Conservation (phyloP, 1,284 basidiomycete genomes). For the Marasmius fiardii region DNA sequence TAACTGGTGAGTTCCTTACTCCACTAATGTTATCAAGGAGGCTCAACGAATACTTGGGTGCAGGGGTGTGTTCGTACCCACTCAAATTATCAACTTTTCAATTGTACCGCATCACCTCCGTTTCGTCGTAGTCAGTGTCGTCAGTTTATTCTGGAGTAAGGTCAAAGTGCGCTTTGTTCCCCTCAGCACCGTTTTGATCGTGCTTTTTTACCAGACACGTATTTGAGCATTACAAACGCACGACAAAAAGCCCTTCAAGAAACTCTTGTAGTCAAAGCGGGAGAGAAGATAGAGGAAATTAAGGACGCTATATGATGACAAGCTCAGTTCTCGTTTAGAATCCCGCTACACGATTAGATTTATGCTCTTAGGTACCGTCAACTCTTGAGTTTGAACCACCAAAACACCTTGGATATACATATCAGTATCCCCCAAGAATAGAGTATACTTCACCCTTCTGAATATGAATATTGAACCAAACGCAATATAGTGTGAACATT, state of each 20-base stretch:
- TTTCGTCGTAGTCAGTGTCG: slow-evolving; percentile 74
- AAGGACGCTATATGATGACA: background rate
- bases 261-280: background rate
- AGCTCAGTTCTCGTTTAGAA: too few species aligned
- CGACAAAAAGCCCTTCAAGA: slow-evolving; percentile 9
- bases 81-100: slow-evolving; percentile 81
- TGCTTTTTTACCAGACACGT: slow-evolving; percentile 10
- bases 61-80: slow-evolving; percentile 76
- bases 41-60: background rate
- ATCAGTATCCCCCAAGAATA: too few species aligned
- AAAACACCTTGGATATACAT: too few species aligned
- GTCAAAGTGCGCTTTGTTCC: slow-evolving; percentile 17
- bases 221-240: slow-evolving; percentile 15
- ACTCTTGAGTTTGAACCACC: too few species aligned
- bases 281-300: background rate
- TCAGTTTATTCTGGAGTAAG: slow-evolving; percentile 86
- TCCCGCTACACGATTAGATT: too few species aligned
- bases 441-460: too few species aligned
- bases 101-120: slow-evolving; percentile 78
- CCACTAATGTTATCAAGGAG: background rate
- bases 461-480: too few species aligned
- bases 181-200: background rate
- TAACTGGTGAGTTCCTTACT: slow-evolving; percentile 54
- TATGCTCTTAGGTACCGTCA: too few species aligned
- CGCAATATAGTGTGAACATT: too few species aligned